Evolutionary conservation across 495 filamentous ascomycete genomes (phyloP), one percentile per base, ranked within the genome.

Genomic region (Neurospora sp.): DNA sequence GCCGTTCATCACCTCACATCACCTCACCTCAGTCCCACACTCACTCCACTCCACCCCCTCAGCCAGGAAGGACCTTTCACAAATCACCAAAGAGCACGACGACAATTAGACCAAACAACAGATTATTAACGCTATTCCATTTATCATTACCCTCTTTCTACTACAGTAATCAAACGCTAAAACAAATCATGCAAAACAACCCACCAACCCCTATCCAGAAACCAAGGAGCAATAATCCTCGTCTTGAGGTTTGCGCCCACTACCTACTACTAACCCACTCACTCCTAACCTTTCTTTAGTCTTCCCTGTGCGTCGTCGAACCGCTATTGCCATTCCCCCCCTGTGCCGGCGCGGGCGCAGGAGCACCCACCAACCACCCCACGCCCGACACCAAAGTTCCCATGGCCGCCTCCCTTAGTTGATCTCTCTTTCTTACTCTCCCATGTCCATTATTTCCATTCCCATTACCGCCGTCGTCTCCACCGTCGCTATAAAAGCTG

Each of bases 291-390:
- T 39, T 39, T 10, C 22, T 22, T 40, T 27, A 40, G 0, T 59
- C 53, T 8, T 14, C 14, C 9, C 53, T 61, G 31, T 31, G 22
- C 22, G 2, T 9, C 42, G 8, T 20, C 42, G 18, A 20, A 3
- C 42, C 53, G 3, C 31, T 31, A 31, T 59, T 31, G 5, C 53
- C 74, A 72, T 40, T 75, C 59, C 39, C 70, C 44, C 14, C 72
- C 65, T 31, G 38, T 16, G 12, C 2, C 1, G 5, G 53, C 7
- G 39, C 69, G 79, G 86, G 82, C n/a, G 88, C 85, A 73, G 89
- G 90, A 16, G 91, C 91, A 74, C 91, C 91, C 73, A 97, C 86
- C 44, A 97, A 85, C 93, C 93, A 97, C 3, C 93, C 93, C 76
- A 97, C 89, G 3, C 93, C 93, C 76, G 90, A 92, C 2, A 91